phyloP scores from a whole-genome alignment of 306 rosid species.

The Vigna radiata region DNA sequence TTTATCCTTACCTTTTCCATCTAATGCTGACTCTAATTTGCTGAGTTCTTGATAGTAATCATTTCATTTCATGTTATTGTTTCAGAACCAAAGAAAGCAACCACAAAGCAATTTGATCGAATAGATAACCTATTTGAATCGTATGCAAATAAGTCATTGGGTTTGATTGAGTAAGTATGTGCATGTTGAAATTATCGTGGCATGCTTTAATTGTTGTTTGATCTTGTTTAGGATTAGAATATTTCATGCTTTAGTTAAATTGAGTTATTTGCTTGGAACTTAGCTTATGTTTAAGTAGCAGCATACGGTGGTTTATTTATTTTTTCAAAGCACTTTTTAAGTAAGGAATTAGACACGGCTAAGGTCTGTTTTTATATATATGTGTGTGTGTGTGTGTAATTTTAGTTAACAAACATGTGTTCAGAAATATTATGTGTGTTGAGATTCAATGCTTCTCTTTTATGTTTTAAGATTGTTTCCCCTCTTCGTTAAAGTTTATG shows the following conservation, averaged over 20 bases:
- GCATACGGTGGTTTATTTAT: background rate
- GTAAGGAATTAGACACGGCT: background rate
- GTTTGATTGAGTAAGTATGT: conserved; percentile 69
- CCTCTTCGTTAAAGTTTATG: background rate
- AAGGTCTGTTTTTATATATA: background rate
- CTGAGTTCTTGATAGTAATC: conserved; percentile 28
- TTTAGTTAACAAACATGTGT: background rate
- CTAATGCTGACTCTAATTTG: conserved; percentile 11
- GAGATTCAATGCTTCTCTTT: background rate
- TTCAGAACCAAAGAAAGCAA: conserved; percentile 56
- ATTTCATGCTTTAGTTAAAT: background rate
- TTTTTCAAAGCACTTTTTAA: background rate
- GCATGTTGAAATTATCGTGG: conserved; percentile 26
- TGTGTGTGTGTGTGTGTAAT: background rate
- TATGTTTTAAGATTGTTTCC: conserved; percentile 19
- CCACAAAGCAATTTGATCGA: conserved; percentile 52
- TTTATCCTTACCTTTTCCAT: background rate
- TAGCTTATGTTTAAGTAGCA: background rate
- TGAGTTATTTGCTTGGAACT: conserved; percentile 22
- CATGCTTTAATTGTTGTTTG: conserved; percentile 17
- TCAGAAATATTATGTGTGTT: background rate
- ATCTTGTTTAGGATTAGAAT: conserved; percentile 21
- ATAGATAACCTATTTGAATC: conserved; percentile 53
- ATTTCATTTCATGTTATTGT: conserved; percentile 35
- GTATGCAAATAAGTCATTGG: conserved; percentile 55